Percentiles rank a stretch among this genome's conserved stretches.
Conservation (phyloP, 164 flowering plant genomes). For the Vitis amurensis region DNA sequence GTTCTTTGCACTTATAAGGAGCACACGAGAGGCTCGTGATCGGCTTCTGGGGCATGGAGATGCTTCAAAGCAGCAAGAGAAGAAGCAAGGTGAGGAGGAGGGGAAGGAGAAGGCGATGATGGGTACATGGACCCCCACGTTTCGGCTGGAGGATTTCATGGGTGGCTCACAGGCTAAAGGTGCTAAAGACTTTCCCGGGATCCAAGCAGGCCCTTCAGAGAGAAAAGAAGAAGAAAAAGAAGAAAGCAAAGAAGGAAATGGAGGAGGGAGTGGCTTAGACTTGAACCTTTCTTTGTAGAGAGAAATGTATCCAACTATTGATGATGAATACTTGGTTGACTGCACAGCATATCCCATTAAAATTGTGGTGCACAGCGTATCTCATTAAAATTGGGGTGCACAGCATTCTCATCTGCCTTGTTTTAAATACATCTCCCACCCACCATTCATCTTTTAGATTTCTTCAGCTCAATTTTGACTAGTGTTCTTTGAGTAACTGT, state of each 20-base stretch:
- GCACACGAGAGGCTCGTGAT: slow-evolving; percentile 26
- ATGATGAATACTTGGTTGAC: no score
- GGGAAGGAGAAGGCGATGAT: not conserved
- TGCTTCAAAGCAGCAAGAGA: not conserved
- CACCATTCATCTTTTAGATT: no score
- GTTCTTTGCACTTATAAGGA: slow-evolving; percentile 40
- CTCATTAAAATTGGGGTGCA: no score
- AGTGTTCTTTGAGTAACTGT: no score
- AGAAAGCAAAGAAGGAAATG: not conserved
- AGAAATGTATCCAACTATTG: not conserved
- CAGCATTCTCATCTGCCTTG: no score
- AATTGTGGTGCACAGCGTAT: no score
- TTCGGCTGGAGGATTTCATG: slow-evolving; percentile 42
- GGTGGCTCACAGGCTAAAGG: slow-evolving; percentile 1
- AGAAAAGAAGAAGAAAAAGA: slow-evolving; percentile 1
- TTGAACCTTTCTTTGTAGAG: slow-evolving; percentile 38
- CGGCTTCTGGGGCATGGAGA: not conserved
- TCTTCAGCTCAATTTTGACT: no score
- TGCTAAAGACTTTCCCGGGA: not conserved
- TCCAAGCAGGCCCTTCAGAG: slow-evolving; percentile 14
- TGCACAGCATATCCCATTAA: no score
- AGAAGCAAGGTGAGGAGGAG: slow-evolving; percentile 1
- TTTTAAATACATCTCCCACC: no score
- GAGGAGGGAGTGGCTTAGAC: slow-evolving; percentile 22
- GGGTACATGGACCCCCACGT: slow-evolving; percentile 31